These are phyloP conservation scores for Plantago lanceolata DNA, from an alignment of 305 asterid genomes.

Conservation along the genomic window DNA sequence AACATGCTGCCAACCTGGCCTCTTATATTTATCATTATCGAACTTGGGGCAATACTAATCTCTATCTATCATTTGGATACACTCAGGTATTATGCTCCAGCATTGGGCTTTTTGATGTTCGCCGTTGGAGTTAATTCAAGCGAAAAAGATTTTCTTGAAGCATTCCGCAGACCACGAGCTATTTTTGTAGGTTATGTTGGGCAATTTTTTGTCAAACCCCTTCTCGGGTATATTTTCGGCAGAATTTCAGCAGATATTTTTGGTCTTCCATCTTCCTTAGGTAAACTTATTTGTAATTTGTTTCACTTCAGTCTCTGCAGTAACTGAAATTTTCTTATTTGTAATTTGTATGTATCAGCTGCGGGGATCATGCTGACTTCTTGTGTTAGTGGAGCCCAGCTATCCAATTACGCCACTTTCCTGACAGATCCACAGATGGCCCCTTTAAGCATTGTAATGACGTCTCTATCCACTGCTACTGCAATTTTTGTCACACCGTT, in stretches of 20 bases:
- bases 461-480: slow-evolving; percentile 84
- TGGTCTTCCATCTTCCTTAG: slow-evolving; percentile 82
- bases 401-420: slow-evolving; percentile 88
- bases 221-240: slow-evolving; percentile 82
- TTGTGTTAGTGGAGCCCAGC: slow-evolving; percentile 95
- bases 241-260: slow-evolving; percentile 50
- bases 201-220: slow-evolving; percentile 77
- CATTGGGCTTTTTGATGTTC: slow-evolving; percentile 92
- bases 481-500: slow-evolving; percentile 82
- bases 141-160: slow-evolving; percentile 88
- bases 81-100: slow-evolving; percentile 92
- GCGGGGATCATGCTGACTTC: slow-evolving; percentile 89
- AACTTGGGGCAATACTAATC: not conserved
- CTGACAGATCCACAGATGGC: slow-evolving; percentile 89
- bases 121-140: slow-evolving; percentile 96
- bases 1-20: not conserved
- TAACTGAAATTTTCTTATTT: slow-evolving; percentile 20
- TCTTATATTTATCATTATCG: not conserved
- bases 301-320: slow-evolving; percentile 13
- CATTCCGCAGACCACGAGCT: slow-evolving; percentile 69
- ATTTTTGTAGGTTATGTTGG: slow-evolving; percentile 82
- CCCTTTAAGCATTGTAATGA: slow-evolving; percentile 97
- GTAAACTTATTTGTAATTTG: slow-evolving; percentile 31
- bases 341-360: slow-evolving; percentile 52
- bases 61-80: slow-evolving; percentile 14